A percentile compares a stretch with the other conserved stretches of the same genome.
phyloP scores from a whole-genome alignment of 768 basidiomycete species.

The Pholiota conissans region DNA sequence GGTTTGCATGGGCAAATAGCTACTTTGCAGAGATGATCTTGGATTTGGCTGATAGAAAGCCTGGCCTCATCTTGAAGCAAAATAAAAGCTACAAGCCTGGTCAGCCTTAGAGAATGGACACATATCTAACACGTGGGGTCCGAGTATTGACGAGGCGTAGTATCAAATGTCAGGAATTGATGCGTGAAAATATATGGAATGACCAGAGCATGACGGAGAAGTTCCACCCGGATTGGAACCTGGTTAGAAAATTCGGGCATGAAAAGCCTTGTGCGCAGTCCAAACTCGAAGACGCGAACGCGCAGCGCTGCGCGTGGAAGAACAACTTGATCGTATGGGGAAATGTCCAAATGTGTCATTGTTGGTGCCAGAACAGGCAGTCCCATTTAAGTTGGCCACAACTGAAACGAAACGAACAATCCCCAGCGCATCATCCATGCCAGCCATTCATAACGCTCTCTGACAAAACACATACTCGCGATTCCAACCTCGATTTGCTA shows the following conservation, averaged over 20 bases:
- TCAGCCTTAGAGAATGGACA: too few species aligned
- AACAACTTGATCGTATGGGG: conserved; percentile 6
- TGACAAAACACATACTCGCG: conserved; percentile 7
- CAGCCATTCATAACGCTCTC: conserved; percentile 10
- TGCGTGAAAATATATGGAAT: too few species aligned
- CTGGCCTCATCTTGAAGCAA: conserved; percentile 60
- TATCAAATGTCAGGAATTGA: too few species aligned
- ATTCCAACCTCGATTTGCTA: conserved; percentile 9
- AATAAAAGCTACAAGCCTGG: conserved; percentile 59
- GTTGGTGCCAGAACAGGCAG: conserved; percentile 21
- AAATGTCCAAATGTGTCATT: conserved; percentile 21
- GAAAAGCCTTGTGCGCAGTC: neutral
- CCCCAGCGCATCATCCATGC: conserved; percentile 18
- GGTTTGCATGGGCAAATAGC: conserved; percentile 86
- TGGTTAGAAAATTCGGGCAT: neutral
- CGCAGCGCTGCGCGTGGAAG: conserved; percentile 13
- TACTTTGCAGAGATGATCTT: conserved; percentile 84
- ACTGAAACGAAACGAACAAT: conserved; percentile 18
- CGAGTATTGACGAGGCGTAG: too few species aligned
- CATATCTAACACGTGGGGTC: too few species aligned
- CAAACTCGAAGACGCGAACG: neutral
- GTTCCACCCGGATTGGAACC: too few species aligned
- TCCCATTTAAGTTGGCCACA: conserved; percentile 20
- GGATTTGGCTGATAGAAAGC: conserved; percentile 74
- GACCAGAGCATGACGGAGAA: too few species aligned